phyloP scores from a whole-genome alignment of 495 filamentous ascomycete species.

The Xylaria acuta region DNA sequence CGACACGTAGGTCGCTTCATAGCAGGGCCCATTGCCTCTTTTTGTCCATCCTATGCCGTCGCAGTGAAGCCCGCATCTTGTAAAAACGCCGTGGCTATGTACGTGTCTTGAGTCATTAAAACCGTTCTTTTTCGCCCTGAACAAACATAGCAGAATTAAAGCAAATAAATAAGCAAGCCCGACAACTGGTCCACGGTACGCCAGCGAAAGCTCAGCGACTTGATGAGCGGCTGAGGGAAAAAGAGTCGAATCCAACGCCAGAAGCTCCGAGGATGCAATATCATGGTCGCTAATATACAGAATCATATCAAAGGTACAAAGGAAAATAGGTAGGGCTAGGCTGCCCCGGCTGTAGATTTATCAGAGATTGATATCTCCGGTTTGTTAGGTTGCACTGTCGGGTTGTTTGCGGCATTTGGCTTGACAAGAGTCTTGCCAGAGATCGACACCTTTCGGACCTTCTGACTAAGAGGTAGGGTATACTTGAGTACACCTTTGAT shows the following conservation, averaged over 20 bases:
- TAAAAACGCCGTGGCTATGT: conserved; percentile 35
- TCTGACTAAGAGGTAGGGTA: conserved; percentile 79
- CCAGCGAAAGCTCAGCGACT: conserved; percentile 13
- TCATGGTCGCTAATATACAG: conserved; percentile 45
- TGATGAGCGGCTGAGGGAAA: conserved; percentile 15
- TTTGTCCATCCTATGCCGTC: conserved; percentile 41
- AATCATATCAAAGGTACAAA: conserved; percentile 39
- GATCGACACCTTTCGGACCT: conserved; percentile 61
- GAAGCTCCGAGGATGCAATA: conserved; percentile 41
- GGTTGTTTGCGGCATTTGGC: conserved; percentile 56
- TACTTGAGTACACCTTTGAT: conserved; percentile 90
- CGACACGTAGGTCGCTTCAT: not conserved
- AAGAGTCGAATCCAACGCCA: conserved; percentile 42
- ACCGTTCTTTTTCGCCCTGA: conserved; percentile 31
- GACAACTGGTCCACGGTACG: conserved; percentile 18
- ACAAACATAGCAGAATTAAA: conserved; percentile 29
- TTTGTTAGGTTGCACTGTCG: conserved; percentile 42
- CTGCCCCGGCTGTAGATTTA: conserved; percentile 35
- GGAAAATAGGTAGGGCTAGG: conserved; percentile 35
- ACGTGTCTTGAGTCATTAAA: conserved; percentile 32
- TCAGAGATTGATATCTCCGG: conserved; percentile 36
- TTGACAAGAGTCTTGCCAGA: conserved; percentile 58
- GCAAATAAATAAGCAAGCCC: conserved; percentile 21
- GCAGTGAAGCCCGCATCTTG: conserved; percentile 33
- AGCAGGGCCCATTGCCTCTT: not conserved